Base-by-base conservation (phyloP, 257 asterid species). In the Eucommia ulmoides region DNA sequence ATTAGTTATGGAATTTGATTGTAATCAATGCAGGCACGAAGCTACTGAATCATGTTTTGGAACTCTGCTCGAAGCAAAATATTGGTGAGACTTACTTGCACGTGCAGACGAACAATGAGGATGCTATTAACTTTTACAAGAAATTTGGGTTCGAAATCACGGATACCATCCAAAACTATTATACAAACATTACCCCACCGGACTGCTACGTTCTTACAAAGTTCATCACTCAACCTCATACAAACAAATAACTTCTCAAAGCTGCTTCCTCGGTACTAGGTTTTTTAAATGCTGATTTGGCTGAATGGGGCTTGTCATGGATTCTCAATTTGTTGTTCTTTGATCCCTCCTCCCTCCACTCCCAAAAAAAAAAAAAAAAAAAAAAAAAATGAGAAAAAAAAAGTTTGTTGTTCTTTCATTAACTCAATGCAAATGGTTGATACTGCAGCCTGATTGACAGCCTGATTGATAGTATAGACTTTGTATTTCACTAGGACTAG, bases 61-160 rank as follows among this genome's bases (percentile, higher is more conserved):
- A 86, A 58, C 75, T 78, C n/a, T 74, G 94, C 64, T 22, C 65
- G 16, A 86, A 79, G 78, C 83, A 86, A 81, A 85, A 72, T 65
- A 75, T 79, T 33, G 80, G 84, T 1, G 94, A 85, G 81, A 73
- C 83, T 65, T 91, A 80, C 83, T 65, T 91, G 73, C 98, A 85
- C 8, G 94, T 85, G 69, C 96, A 86, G 81, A 91, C 93, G 5
- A 86, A 78, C 75, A 89, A 85, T 21, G 93, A 89, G 10, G 93
- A 91, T 8, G 98, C 89, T 58, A 91, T 91, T 72, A 81, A 79
- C 49, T 91, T 85, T 75, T 91, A 85, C 76, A 66, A 74, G 84
- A 91, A 86, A 61, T 86, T 83, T 4, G 93, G 88, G 35, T 91
- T 91, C 22, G 93, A 80, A 64, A 81, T 85, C 66, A 80, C 98